Conservation (phyloP, 108 stramenopile species). For the Cyclotella kingstonii region DNA sequence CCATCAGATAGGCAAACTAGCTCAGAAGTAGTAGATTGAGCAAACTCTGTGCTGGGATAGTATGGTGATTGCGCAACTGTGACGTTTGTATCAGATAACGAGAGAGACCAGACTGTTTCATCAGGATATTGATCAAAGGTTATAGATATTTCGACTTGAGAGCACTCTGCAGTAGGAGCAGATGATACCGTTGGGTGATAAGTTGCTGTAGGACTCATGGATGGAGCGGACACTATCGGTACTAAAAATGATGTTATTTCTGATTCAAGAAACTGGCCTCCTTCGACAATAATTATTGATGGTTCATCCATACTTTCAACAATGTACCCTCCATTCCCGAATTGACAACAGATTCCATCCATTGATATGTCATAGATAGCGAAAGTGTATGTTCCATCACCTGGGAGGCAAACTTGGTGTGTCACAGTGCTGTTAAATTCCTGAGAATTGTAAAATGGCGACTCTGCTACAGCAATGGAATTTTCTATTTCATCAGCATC, state of each 20-base stretch:
- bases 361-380: background rate
- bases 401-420: slow-evolving; percentile 12
- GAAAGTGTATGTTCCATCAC: slow-evolving; percentile 11
- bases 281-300: background rate
- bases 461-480: slow-evolving; percentile 1
- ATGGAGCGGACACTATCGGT: slow-evolving; percentile 2
- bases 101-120: slow-evolving; percentile 3
- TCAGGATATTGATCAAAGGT: slow-evolving; percentile 17
- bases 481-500: background rate
- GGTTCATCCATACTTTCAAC: slow-evolving; percentile 3
- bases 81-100: background rate
- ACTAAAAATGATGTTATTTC: slow-evolving; percentile 6
- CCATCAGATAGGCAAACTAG: slow-evolving; percentile 12
- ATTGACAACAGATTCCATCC: slow-evolving; percentile 17
- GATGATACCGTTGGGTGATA: background rate
- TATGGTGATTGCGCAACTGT: slow-evolving; percentile 1
- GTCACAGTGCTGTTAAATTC: background rate
- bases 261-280: slow-evolving; percentile 1
- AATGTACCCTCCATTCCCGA: slow-evolving; percentile 5
- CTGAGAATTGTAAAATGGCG: background rate
- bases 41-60: slow-evolving; percentile 5
- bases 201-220: background rate
- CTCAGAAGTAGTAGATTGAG: background rate
- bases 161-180: slow-evolving; percentile 6
- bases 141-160: background rate